Percentiles rank a stretch among this genome's conserved stretches.
Evolutionary conservation across 1,139 yeast genomes (phyloP).

Genomic region (Saccharomyces hybrid): DNA sequence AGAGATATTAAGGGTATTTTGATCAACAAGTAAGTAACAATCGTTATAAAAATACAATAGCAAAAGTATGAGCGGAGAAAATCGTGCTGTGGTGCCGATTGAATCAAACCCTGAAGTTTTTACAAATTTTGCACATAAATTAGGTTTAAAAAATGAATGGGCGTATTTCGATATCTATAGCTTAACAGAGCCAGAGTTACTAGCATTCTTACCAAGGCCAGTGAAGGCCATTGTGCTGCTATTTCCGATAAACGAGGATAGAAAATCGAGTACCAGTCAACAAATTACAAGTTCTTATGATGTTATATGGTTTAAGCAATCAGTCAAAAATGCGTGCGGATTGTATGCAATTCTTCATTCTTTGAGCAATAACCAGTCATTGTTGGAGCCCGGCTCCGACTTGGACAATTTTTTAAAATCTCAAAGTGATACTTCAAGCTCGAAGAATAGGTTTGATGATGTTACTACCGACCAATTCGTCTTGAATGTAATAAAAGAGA

Average conservation of each 20-base stretch:
- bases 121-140: conserved; percentile 53
- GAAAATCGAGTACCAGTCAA: conserved; percentile 17
- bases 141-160: conserved; percentile 60
- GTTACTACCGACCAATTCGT: conserved; percentile 41
- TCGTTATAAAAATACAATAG: neutral
- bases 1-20: neutral
- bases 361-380: conserved; percentile 43
- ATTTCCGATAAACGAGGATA: conserved; percentile 66
- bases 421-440: conserved; percentile 18
- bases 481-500: conserved; percentile 17
- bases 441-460: conserved; percentile 40
- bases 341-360: conserved; percentile 80
- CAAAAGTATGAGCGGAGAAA: neutral
- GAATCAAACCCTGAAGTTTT: conserved; percentile 89
- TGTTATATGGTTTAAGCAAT: conserved; percentile 71
- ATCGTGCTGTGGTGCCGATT: conserved; percentile 59
- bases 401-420: conserved; percentile 28
- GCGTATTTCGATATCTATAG: conserved; percentile 79
- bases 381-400: conserved; percentile 27
- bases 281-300: conserved; percentile 34
- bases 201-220: conserved; percentile 79
- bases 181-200: conserved; percentile 66
- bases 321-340: conserved; percentile 88
- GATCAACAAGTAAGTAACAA: neutral
- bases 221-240: conserved; percentile 64